Conservation (phyloP, 352 stramenopile species). For the Phytophthora chlamydospora region DNA sequence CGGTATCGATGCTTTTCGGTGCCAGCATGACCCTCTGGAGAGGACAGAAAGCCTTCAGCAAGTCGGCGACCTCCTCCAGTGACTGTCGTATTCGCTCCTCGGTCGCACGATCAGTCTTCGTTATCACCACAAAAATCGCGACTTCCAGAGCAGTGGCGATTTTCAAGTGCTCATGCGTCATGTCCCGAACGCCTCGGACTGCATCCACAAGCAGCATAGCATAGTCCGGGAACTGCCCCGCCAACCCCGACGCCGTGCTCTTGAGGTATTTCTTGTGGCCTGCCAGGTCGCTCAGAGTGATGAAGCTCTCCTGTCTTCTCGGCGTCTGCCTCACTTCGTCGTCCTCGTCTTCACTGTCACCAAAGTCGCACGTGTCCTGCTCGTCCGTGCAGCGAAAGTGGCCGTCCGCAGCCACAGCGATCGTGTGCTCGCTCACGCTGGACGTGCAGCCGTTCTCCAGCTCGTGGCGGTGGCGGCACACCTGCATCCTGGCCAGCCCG, state of each 20-base stretch:
- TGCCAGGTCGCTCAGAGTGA: constrained; percentile 80
- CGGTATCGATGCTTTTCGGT: constrained; percentile 6
- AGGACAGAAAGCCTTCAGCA: constrained; percentile 49
- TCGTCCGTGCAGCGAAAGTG: constrained; percentile 61
- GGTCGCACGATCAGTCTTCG: constrained; percentile 65
- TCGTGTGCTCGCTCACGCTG: constrained; percentile 89
- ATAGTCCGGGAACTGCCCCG: constrained; percentile 87
- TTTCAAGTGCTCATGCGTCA: constrained; percentile 82
- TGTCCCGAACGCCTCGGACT: constrained; percentile 64
- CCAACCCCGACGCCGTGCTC: constrained; percentile 83
- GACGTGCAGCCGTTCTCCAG: constrained; percentile 90
- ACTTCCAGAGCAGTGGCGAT: constrained; percentile 79
- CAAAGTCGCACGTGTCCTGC: constrained; percentile 54
- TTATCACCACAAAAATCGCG: constrained; percentile 83
- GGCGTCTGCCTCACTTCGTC: constrained; percentile 11
- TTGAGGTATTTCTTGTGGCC: constrained; percentile 92
- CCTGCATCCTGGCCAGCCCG: constrained; percentile 88
- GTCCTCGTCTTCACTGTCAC: constrained; percentile 48
- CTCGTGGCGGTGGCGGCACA: constrained; percentile 91
- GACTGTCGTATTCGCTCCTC: constrained; percentile 55
- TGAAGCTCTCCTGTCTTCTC: constrained; percentile 42
- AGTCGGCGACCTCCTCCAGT: constrained; percentile 47
- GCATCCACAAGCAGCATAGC: constrained; percentile 85
- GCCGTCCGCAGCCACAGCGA: constrained; percentile 69
- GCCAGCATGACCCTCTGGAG: constrained; percentile 26